Percentiles rank a stretch among this genome's conserved stretches.
Evolutionary conservation across 495 filamentous ascomycete species (phyloP).

Genomic region (Glonium stellatum): DNA sequence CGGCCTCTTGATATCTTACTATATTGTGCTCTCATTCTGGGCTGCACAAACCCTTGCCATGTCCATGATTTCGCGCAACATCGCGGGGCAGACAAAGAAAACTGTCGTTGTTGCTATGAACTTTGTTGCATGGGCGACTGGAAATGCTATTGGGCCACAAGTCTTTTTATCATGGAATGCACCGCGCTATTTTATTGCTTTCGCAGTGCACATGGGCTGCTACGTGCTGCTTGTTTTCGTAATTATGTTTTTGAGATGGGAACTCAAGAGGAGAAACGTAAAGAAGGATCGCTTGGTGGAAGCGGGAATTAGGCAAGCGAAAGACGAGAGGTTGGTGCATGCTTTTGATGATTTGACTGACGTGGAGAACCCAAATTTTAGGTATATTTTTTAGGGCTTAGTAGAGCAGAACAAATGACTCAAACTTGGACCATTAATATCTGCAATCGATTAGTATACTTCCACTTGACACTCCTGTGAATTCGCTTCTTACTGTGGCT

Average conservation of each 20-base stretch:
- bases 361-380: conserved; percentile 50
- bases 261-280: conserved; percentile 43
- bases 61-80: conserved; percentile 46
- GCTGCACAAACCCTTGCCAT: conserved; percentile 47
- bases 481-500: too few species aligned
- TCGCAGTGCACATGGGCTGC: conserved; percentile 49
- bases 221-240: conserved; percentile 44
- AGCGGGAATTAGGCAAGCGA: conserved; percentile 40
- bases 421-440: too few species aligned
- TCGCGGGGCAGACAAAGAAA: conserved; percentile 53
- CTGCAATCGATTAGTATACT: too few species aligned
- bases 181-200: conserved; percentile 49
- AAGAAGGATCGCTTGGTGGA: conserved; percentile 42
- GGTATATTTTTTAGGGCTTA: conserved; percentile 41
- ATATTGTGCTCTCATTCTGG: conserved; percentile 53
- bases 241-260: conserved; percentile 43
- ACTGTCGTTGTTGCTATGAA: conserved; percentile 43
- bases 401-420: too few species aligned
- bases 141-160: conserved; percentile 48
- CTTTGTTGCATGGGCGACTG: conserved; percentile 46
- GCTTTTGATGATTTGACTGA: conserved; percentile 56
- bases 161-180: conserved; percentile 46
- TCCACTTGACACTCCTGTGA: too few species aligned
- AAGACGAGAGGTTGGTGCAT: conserved; percentile 41
- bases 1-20: conserved; percentile 51